phyloP scores from a whole-genome alignment of 2,329 filamentous ascomycete species.

The Paraphaeosphaeria sporulosa region DNA sequence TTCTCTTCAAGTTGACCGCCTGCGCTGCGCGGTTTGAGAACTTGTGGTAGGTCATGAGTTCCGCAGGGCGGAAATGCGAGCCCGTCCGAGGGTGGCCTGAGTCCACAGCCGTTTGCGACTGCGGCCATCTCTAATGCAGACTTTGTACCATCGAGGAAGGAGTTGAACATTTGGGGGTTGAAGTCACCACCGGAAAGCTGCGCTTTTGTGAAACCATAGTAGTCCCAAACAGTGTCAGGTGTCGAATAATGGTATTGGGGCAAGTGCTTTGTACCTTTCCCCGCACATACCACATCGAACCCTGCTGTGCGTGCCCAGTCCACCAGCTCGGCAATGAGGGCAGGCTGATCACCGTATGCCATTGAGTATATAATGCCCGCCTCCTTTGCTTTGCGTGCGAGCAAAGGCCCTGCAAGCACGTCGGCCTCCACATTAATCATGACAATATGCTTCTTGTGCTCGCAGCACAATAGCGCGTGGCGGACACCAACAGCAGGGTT shows the following conservation, averaged over 20 bases:
- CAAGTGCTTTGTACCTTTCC: conserved; percentile 57
- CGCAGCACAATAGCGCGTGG: conserved; percentile 54
- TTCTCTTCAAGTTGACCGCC: conserved; percentile 53
- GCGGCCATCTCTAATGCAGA: conserved; percentile 58
- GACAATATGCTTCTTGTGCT: conserved; percentile 59
- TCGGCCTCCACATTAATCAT: no score
- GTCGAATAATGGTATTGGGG: conserved; percentile 57
- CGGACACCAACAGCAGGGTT: conserved; percentile 54
- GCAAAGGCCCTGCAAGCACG: no score
- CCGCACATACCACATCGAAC: conserved; percentile 56
- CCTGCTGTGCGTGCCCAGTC: conserved; percentile 56
- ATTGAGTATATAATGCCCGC: no score
- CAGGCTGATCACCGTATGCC: no score
- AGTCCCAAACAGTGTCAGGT: conserved; percentile 56
- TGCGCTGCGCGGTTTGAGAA: conserved; percentile 51
- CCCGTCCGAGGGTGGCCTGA: conserved; percentile 51
- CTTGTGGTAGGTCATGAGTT: conserved; percentile 52
- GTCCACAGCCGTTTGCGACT: conserved; percentile 55
- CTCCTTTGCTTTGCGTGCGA: no score
- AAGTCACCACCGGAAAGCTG: conserved; percentile 54
- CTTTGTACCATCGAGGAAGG: conserved; percentile 59
- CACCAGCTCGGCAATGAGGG: conserved; percentile 54
- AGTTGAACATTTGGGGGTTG: conserved; percentile 60
- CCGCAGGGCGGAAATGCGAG: conserved; percentile 56
- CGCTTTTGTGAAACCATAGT: conserved; percentile 57